Conservation (phyloP, 2,329 filamentous ascomycete species). For the Nannizziopsis barbatae region DNA sequence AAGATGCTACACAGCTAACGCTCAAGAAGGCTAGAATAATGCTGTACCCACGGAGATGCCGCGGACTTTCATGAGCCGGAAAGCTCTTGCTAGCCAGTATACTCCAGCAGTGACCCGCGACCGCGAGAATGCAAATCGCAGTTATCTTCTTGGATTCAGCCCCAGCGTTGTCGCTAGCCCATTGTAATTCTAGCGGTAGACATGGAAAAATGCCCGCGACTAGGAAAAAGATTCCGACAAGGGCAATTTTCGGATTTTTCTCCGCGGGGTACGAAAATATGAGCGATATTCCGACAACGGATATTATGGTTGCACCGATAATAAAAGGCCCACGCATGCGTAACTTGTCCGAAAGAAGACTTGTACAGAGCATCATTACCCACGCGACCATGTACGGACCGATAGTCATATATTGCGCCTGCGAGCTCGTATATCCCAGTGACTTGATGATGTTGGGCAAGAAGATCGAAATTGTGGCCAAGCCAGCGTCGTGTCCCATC, state of each 20-base stretch:
- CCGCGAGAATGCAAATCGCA: constrained; percentile 14
- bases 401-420: constrained; percentile 40
- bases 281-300: constrained; percentile 39
- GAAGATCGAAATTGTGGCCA: constrained; percentile 34
- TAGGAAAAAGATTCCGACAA: constrained; percentile 13
- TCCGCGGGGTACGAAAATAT: constrained; percentile 11
- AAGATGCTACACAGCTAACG: constrained; percentile 8
- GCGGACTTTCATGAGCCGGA: constrained; percentile 9
- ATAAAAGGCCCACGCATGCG: constrained; percentile 46
- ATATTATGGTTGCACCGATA: constrained; percentile 40
- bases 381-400: constrained; percentile 55
- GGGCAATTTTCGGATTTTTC: constrained; percentile 12
- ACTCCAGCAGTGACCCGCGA: constrained; percentile 15
- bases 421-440: constrained; percentile 46
- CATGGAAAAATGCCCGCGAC: constrained; percentile 15
- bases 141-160: constrained; percentile 15
- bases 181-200: constrained; percentile 14
- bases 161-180: constrained; percentile 15
- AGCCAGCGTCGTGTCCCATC: constrained; percentile 16
- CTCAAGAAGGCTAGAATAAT: constrained; percentile 14
- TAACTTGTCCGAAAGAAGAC: constrained; percentile 41
- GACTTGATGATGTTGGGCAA: constrained; percentile 36
- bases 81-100: constrained; percentile 17
- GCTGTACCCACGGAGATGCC: constrained; percentile 12
- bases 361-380: constrained; percentile 43